These are phyloP conservation scores for Geoglossum glabrum DNA, from an alignment of 495 filamentous ascomycete genomes.

Conservation along the genomic window DNA sequence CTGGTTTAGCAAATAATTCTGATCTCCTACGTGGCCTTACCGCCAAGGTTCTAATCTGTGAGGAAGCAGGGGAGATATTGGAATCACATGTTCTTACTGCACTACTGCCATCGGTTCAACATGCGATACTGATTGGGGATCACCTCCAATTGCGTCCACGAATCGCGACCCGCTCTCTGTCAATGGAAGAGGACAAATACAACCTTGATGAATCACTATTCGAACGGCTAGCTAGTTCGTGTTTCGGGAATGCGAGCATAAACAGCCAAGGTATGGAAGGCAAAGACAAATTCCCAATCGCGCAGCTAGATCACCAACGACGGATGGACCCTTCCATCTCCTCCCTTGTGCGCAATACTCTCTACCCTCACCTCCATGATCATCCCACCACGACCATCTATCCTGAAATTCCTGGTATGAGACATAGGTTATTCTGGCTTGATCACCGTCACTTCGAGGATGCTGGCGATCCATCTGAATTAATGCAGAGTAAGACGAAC, in stretches of 20 bases:
- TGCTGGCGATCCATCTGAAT: slow-evolving; percentile 16
- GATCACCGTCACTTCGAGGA: slow-evolving; percentile 42
- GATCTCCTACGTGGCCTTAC: slow-evolving; percentile 37
- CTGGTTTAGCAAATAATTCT: slow-evolving; percentile 47
- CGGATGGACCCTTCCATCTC: slow-evolving; percentile 59
- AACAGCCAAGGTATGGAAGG: neutral
- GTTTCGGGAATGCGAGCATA: neutral
- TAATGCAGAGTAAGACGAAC: slow-evolving; percentile 37
- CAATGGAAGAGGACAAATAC: slow-evolving; percentile 33
- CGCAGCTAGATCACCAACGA: slow-evolving; percentile 42
- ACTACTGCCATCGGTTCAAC: slow-evolving; percentile 47
- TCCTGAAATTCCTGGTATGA: slow-evolving; percentile 45
- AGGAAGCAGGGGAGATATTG: slow-evolving; percentile 63
- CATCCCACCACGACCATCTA: slow-evolving; percentile 27
- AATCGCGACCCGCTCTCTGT: slow-evolving; percentile 42
- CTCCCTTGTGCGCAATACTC: slow-evolving; percentile 32
- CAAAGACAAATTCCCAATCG: slow-evolving; percentile 20
- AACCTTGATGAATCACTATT: slow-evolving; percentile 48
- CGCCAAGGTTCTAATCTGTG: slow-evolving; percentile 50
- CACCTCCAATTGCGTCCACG: slow-evolving; percentile 51
- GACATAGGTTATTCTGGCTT: slow-evolving; percentile 53
- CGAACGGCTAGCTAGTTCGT: slow-evolving; percentile 34
- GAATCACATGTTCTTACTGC: slow-evolving; percentile 51
- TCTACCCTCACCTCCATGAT: slow-evolving; percentile 48
- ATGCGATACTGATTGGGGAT: slow-evolving; percentile 59